Evolutionary conservation across 768 basidiomycete genomes (phyloP).

Genomic region (Termitomyces sp.): DNA sequence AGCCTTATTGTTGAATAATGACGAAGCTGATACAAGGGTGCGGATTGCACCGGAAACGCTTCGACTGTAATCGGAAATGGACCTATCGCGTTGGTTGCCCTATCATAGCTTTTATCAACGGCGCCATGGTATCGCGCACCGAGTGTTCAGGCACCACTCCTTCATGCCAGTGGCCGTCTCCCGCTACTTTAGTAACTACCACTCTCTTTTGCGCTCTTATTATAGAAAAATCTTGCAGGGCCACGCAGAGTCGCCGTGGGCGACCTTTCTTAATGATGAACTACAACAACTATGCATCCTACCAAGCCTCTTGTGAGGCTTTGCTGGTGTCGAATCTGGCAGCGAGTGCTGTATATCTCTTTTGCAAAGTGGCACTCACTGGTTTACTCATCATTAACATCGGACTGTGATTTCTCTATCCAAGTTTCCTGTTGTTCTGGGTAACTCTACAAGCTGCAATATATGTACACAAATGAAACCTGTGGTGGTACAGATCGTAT

Average conservation of each 20-base stretch:
- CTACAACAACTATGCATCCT: constrained; percentile 6
- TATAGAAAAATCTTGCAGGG: constrained; percentile 7
- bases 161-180: constrained; percentile 2
- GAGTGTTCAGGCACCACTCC: too few relatives aligned
- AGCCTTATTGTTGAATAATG: not conserved
- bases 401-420: constrained; percentile 9
- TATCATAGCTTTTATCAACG: not conserved
- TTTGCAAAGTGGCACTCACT: not conserved
- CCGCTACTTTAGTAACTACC: too few relatives aligned
- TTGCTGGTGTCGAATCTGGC: constrained; percentile 11
- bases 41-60: not conserved
- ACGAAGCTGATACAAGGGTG: not conserved
- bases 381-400: not conserved
- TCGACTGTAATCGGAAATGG: constrained; percentile 4
- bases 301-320: constrained; percentile 8
- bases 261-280: not conserved
- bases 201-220: not conserved
- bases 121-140: too few relatives aligned
- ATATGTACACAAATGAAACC: constrained; percentile 4
- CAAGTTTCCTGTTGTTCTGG: constrained; percentile 4
- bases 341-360: constrained; percentile 10
- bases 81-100: constrained; percentile 1
- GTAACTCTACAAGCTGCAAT: constrained; percentile 6
- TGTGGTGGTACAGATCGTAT: too few relatives aligned
- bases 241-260: constrained; percentile 5